Percentiles rank a stretch among this genome's conserved stretches.
phyloP scores from a whole-genome alignment of 2,329 filamentous ascomycete species.

The Pyrenochaeta sp. region DNA sequence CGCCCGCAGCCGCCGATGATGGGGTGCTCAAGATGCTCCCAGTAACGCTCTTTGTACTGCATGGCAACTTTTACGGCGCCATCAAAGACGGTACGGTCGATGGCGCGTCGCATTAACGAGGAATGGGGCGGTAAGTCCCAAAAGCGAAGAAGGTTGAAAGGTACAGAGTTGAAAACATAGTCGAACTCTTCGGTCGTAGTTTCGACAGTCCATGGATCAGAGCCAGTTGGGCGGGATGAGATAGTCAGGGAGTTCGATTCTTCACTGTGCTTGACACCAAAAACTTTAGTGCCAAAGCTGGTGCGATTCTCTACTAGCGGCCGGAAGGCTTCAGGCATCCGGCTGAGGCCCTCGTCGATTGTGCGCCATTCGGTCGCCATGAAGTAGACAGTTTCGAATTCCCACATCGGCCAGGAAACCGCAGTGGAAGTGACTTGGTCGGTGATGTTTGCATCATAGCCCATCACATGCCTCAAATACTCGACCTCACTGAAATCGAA shows the following conservation, averaged over 20 bases:
- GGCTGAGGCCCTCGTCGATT: slow-evolving; percentile 66
- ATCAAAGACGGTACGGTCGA: slow-evolving; percentile 55
- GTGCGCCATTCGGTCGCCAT: slow-evolving; percentile 65
- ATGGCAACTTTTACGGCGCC: slow-evolving; percentile 65
- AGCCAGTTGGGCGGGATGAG: slow-evolving; percentile 51
- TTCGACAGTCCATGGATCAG: slow-evolving; percentile 40
- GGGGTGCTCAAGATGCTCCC: slow-evolving; percentile 59
- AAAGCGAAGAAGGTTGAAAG: slow-evolving; percentile 67
- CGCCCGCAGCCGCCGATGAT: slow-evolving; percentile 70
- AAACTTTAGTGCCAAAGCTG: slow-evolving; percentile 63
- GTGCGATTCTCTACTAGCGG: slow-evolving; percentile 65
- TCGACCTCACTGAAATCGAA: slow-evolving; percentile 70
- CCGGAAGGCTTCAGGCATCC: slow-evolving; percentile 66
- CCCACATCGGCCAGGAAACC: slow-evolving; percentile 57
- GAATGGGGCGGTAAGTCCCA: slow-evolving; percentile 64
- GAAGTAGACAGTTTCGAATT: slow-evolving; percentile 64
- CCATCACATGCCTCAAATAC: slow-evolving; percentile 56
- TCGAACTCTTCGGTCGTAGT: slow-evolving; percentile 59
- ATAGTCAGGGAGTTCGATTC: slow-evolving; percentile 62
- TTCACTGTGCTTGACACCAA: slow-evolving; percentile 62
- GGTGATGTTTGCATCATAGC: slow-evolving; percentile 62
- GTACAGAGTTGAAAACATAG: slow-evolving; percentile 68
- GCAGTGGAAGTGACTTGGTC: slow-evolving; percentile 45
- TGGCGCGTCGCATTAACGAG: slow-evolving; percentile 55
- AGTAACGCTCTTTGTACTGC: slow-evolving; percentile 69